Conservation (phyloP, 352 stramenopile genomes). For the Phytopythium delawarense region DNA sequence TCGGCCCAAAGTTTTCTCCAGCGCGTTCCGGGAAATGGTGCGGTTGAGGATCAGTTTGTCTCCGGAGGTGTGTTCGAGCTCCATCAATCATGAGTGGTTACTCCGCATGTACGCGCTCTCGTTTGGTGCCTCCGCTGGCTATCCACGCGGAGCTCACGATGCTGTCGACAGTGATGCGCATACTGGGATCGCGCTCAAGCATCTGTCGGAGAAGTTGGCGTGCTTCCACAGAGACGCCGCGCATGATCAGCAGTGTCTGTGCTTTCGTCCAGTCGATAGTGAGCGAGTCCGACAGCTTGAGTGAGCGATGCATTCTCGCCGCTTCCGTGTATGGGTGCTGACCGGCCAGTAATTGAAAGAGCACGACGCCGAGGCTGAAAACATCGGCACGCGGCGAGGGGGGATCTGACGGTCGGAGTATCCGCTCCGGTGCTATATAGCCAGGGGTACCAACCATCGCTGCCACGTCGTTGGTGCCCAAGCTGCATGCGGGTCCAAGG, state of each 20-base stretch:
- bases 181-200: slow-evolving; percentile 26
- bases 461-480: not conserved
- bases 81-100: no score
- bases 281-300: slow-evolving; percentile 42
- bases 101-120: not conserved
- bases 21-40: no score
- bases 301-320: slow-evolving; percentile 13
- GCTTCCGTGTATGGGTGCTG: slow-evolving; percentile 45
- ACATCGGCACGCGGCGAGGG: slow-evolving; percentile 41
- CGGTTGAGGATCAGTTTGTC: no score
- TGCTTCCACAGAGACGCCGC: slow-evolving; percentile 26
- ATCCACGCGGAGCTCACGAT: slow-evolving; percentile 27
- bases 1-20: no score
- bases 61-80: no score
- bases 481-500: not conserved
- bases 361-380: slow-evolving; percentile 56
- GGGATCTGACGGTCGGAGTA: slow-evolving; percentile 26
- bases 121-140: not conserved
- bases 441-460: slow-evolving; percentile 59
- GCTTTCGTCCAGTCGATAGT: slow-evolving; percentile 38
- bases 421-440: slow-evolving; percentile 56
- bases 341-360: slow-evolving; percentile 58
- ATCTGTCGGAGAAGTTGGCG: slow-evolving; percentile 35
- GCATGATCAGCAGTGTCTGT: slow-evolving; percentile 19
- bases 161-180: slow-evolving; percentile 31